A percentile compares a stretch with the other conserved stretches of the same genome.
These are phyloP conservation scores for Dichotomocladium elegans DNA, from an alignment of 371 early-diverging fungal genomes.

Conservation along the genomic window DNA sequence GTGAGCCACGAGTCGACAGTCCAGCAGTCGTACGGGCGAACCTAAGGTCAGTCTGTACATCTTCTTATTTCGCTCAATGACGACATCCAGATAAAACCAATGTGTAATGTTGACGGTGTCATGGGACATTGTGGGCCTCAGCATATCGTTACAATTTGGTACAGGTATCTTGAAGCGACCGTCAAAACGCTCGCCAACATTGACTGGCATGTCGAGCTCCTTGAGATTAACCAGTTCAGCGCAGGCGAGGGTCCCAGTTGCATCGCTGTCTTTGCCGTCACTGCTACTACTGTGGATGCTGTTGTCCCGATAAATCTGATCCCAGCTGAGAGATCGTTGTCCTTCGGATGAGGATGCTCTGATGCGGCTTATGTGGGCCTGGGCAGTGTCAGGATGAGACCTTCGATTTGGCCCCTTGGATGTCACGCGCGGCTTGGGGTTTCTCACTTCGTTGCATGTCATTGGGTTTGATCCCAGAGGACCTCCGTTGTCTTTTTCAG, in stretches of 20 bases:
- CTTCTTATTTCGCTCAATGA: slow-evolving; percentile 19
- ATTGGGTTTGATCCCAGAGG: too few species aligned
- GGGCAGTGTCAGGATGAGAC: too few species aligned
- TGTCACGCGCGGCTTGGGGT: too few species aligned
- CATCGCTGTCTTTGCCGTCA: not conserved
- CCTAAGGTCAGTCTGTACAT: slow-evolving; percentile 18
- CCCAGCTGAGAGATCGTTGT: too few species aligned
- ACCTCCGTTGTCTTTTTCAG: slow-evolving; percentile 6
- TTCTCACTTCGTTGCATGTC: too few species aligned
- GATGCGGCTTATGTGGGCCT: slow-evolving; percentile 2
- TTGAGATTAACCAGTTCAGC: slow-evolving; percentile 26
- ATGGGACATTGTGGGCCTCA: slow-evolving; percentile 27
- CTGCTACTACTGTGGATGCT: slow-evolving; percentile 1
- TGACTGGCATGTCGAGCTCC: slow-evolving; percentile 22
- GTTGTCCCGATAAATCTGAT: slow-evolving; percentile 2
- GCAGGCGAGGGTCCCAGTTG: not conserved
- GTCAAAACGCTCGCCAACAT: slow-evolving; percentile 32
- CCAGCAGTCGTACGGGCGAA: slow-evolving; percentile 28
- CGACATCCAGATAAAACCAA: slow-evolving; percentile 26
- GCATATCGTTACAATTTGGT: slow-evolving; percentile 23
- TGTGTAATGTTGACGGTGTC: slow-evolving; percentile 27
- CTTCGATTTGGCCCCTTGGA: too few species aligned
- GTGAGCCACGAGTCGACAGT: slow-evolving; percentile 28
- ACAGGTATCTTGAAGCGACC: slow-evolving; percentile 38
- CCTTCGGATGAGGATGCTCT: not conserved